Percentiles rank a stretch among this genome's conserved stretches.
Evolutionary conservation across 2,329 filamentous ascomycete species (phyloP).

Genomic region (Penicillium vulpinum): DNA sequence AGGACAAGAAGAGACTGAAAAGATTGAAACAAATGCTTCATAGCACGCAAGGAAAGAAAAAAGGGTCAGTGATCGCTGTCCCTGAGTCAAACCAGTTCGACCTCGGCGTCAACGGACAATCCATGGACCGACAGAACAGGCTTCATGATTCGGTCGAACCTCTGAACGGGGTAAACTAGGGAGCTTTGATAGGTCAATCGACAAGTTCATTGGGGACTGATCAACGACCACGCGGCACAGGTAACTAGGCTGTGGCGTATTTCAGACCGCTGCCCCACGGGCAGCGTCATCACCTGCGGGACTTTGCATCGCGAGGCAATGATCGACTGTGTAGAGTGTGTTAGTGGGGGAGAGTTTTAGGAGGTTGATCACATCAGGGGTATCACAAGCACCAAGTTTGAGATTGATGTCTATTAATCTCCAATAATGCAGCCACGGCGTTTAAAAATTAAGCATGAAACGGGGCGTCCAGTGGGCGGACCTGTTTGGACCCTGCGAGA

Average conservation of each 20-base stretch:
- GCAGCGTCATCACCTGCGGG: slow-evolving; percentile 26
- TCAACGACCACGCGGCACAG: slow-evolving; percentile 26
- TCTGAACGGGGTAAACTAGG: slow-evolving; percentile 6
- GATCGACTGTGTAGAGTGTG: slow-evolving; percentile 16
- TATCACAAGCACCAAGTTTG: neutral
- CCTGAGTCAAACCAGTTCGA: slow-evolving; percentile 11
- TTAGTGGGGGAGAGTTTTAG: slow-evolving; percentile 11
- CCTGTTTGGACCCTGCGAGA: too few species aligned
- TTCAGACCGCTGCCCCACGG: slow-evolving; percentile 22
- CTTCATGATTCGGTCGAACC: slow-evolving; percentile 15
- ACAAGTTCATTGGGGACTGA: slow-evolving; percentile 16
- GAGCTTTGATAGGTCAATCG: slow-evolving; percentile 19
- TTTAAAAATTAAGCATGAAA: slow-evolving; percentile 7
- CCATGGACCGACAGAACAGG: slow-evolving; percentile 14
- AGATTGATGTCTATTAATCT: neutral
- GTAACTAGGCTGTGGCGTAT: slow-evolving; percentile 19
- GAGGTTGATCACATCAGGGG: slow-evolving; percentile 11
- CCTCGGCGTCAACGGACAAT: slow-evolving; percentile 14
- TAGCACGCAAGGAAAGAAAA: slow-evolving; percentile 13
- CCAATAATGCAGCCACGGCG: neutral
- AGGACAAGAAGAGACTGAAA: neutral
- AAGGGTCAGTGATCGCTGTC: slow-evolving; percentile 16
- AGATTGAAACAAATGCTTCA: slow-evolving; percentile 3
- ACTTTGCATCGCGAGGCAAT: slow-evolving; percentile 14
- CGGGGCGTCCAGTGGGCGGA: neutral